Conservation (phyloP, 139 green algal genomes). For the Chlamydomonas applanata region DNA sequence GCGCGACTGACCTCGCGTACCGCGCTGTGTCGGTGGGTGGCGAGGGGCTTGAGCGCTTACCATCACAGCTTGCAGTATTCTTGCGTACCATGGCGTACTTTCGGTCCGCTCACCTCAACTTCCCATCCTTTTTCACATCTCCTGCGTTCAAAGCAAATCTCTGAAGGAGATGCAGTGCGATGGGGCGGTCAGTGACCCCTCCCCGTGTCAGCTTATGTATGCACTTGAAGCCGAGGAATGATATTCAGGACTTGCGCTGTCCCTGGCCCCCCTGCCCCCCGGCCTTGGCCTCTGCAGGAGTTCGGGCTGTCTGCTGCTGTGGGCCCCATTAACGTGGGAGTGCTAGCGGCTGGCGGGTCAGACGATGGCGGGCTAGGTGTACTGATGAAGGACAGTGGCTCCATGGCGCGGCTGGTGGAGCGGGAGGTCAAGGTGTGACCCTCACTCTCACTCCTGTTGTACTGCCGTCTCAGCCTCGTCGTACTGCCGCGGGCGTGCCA, state of each 20-base stretch:
- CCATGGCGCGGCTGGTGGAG: conserved; percentile 41
- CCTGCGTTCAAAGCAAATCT: no score
- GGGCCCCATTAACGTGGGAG: conserved; percentile 75
- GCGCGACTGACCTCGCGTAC: conserved; percentile 84
- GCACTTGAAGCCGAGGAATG: no score
- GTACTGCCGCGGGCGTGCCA: background rate
- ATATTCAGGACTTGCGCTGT: background rate
- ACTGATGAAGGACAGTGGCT: conserved; percentile 17
- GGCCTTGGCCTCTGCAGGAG: conserved; percentile 33
- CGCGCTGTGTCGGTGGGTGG: conserved; percentile 42
- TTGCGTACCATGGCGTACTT: no score
- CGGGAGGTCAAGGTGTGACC: conserved; percentile 18
- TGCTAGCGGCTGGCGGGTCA: conserved; percentile 59
- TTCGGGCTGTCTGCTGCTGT: conserved; percentile 72
- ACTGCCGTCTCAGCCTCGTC: no score
- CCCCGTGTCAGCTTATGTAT: no score
- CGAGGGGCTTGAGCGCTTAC: no score
- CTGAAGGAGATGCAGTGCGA: no score
- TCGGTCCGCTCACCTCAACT: no score
- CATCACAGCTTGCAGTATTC: no score
- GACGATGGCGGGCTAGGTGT: conserved; percentile 53
- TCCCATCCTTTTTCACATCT: no score
- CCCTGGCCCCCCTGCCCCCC: background rate
- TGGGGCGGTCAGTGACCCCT: no score
- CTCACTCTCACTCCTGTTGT: no score